These are phyloP conservation scores for Trichosporon sp. DNA, from an alignment of 1,284 basidiomycete species.

Conservation along the genomic window DNA sequence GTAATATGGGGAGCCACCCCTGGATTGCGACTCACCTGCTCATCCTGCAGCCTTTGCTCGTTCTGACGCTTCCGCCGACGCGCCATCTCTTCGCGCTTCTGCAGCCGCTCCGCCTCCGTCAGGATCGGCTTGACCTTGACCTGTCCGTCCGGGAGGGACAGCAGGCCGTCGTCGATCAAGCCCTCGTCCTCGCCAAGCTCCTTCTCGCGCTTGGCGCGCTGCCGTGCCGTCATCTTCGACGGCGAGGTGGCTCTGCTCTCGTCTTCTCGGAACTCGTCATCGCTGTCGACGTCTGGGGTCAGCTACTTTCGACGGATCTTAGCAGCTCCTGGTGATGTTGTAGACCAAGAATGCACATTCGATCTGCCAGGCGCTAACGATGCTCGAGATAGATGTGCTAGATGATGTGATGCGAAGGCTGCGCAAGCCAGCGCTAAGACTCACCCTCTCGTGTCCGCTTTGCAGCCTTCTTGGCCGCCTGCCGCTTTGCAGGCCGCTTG, in stretches of 20 bases:
- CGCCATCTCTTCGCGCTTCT: conserved; percentile 77
- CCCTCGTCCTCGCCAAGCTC: conserved; percentile 22
- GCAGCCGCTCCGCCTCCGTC: conserved; percentile 73
- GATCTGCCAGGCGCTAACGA: no score
- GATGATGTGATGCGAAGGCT: neutral
- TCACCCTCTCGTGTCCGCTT: conserved; percentile 17
- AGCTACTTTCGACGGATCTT: neutral
- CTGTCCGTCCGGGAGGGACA: conserved; percentile 49
- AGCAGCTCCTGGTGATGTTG: no score
- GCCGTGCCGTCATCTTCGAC: conserved; percentile 34
- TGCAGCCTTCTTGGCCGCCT: conserved; percentile 15
- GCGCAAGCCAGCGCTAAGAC: conserved; percentile 13
- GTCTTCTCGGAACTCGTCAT: conserved; percentile 3
- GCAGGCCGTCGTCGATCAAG: conserved; percentile 12
- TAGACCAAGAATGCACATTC: no score
- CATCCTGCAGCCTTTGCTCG: conserved; percentile 86
- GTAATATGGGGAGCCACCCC: no score
- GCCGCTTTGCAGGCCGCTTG: conserved; percentile 18
- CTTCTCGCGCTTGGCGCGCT: conserved; percentile 28
- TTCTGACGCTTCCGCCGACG: conserved; percentile 75
- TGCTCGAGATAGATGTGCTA: no score
- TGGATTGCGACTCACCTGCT: conserved; percentile 69
- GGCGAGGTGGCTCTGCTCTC: conserved; percentile 17
- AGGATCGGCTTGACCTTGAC: conserved; percentile 60
- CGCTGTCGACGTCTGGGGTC: conserved; percentile 4